Conservation (phyloP, 495 filamentous ascomycete species). For the Neurospora sp. region DNA sequence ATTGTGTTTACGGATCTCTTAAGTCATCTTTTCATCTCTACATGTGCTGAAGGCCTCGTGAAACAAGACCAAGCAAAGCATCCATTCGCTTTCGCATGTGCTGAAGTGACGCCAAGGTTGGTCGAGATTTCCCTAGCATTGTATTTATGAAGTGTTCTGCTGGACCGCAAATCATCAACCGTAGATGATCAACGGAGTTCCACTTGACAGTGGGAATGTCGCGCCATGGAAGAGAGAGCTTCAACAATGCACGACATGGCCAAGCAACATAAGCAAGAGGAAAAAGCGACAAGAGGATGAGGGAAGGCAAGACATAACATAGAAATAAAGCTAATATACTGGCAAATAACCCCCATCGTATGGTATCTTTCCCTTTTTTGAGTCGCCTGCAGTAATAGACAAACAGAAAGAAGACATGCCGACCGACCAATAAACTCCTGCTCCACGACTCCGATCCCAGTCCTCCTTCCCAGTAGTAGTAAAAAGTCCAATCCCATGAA, state of each 20-base stretch:
- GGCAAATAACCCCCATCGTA: background rate
- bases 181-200: background rate
- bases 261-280: background rate
- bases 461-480: background rate
- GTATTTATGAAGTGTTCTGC: background rate
- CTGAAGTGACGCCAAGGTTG: background rate
- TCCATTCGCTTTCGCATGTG: background rate
- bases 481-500: background rate
- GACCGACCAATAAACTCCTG: background rate
- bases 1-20: background rate
- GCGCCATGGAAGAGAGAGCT: background rate
- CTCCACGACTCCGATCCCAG: background rate
- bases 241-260: background rate
- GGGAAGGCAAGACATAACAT: background rate
- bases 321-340: background rate
- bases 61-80: background rate
- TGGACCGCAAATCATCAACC: background rate
- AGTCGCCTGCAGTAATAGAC: background rate
- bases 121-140: no score
- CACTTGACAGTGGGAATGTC: background rate
- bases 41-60: background rate
- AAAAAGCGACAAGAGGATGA: background rate
- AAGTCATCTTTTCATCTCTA: background rate
- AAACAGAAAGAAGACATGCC: background rate
- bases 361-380: background rate